Evolutionary conservation across 2,329 filamentous ascomycete genomes (phyloP).

Genomic region (Claviceps africana): DNA sequence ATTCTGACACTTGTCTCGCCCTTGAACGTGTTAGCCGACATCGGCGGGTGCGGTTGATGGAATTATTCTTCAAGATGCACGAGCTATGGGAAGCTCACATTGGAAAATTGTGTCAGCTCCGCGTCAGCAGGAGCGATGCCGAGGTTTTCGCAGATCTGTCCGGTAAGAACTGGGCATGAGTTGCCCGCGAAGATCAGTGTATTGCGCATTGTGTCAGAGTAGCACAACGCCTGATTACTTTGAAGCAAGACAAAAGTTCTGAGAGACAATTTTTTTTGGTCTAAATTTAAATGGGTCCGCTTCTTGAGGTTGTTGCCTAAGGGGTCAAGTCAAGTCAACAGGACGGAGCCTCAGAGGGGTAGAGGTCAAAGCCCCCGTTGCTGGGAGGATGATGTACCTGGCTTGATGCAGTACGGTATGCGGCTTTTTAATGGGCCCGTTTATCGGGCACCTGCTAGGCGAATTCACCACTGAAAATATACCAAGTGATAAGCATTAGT

Average conservation of each 20-base stretch:
- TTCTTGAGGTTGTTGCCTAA: neutral
- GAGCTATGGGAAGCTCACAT: constrained; percentile 36
- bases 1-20: constrained; percentile 59
- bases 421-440: too few relatives aligned
- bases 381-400: too few relatives aligned
- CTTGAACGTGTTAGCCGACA: constrained; percentile 22
- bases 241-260: constrained; percentile 1
- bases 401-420: too few relatives aligned
- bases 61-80: neutral
- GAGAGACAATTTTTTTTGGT: constrained; percentile 10
- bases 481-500: too few relatives aligned
- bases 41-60: constrained; percentile 4
- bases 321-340: neutral
- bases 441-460: too few relatives aligned
- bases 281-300: neutral
- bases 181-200: constrained; percentile 55
- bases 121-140: constrained; percentile 50
- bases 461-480: too few relatives aligned
- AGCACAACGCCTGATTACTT: constrained; percentile 9
- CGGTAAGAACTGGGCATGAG: constrained; percentile 50
- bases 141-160: constrained; percentile 53
- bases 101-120: constrained; percentile 56
- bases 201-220: constrained; percentile 39
- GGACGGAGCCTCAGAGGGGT: too few relatives aligned
- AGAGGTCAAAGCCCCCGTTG: too few relatives aligned